Base-by-base conservation (phyloP, 2,329 filamentous ascomycete genomes). In the Huntiella savannae region DNA sequence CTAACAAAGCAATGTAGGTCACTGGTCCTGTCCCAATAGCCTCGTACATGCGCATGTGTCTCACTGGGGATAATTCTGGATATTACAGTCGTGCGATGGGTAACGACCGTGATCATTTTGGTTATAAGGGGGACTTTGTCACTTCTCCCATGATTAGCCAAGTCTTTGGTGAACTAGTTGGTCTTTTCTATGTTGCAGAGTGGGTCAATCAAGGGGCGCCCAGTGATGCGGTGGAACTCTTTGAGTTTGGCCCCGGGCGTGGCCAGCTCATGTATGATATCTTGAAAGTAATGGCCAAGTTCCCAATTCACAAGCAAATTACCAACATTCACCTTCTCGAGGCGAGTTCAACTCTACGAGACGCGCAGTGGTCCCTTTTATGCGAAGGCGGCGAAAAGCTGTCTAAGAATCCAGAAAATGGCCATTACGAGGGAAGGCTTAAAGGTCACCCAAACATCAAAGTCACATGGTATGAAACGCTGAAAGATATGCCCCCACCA, bases 211-310 rank as follows among this genome's bases (percentile, higher is more conserved):
- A 98, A 60, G 87, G 86, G 12, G 71, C 70, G 50, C 81, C 74
- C 47, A 74, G 66, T 50, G 68, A 71, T 28, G 84, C 83, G 19
- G 77, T 95, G 12, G 81, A 95, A 59, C 68, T 98, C 52, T 85
- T 98, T 57, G 91, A 98, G 62, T 77, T 96, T 54, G 91, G 91
- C 0, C 91, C 91, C 3, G 91, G 91, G 10, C 77, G 88, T 59
- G 91, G 91, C 11, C 98, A 91, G 11, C 65, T 98, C 55, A 98
- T 98, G 88, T 84, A 88, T 62, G 91, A 98, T 65, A 82, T 96
- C 64, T 64, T 98, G 54, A 72, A 91, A 55, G 85, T 91, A 68
- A 59, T 78, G 50, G 35, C 0, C 6, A 11, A 13, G 35, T 96
- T 96, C 63, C 82, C 82, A 50, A 68, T 70, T 38, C 79, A 96